Evolutionary conservation across 192 early-diverging fungal species (phyloP), one percentile per base, ranked within the genome.

Genomic region (Backusella australiensis): DNA sequence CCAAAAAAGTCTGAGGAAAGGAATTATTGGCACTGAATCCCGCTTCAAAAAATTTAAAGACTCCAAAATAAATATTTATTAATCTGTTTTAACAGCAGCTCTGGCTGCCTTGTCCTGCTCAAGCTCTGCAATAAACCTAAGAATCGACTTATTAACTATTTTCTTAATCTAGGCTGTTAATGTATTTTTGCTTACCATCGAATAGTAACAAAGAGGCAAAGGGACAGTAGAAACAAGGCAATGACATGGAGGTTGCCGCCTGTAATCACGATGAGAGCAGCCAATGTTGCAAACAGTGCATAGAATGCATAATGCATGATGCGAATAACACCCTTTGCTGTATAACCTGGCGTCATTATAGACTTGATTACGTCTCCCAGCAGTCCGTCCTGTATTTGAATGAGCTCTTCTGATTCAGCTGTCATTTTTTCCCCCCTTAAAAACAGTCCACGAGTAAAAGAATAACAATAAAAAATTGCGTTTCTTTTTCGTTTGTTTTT

Each of bases 281-380:
- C 21, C 1, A 83, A 56, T 6, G 82, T 80, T 34, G 72, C 72
- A 75, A 83, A 83, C 53, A 83, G 44, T 9, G 78, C 82, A 69
- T 79, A 79, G 56, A 83, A 83, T 2, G 82, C 34, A 75, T 79
- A 76, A 63, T 65, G 74, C 82, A 83, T 79, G 1, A 80, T 38
- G 23, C 34, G 53, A 44, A 83, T 80, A 6, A 83, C 75, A 19
- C 82, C 75, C 0, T 53, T 79, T 15, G 82, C 75, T 23, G 82
- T 83, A 53, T 83, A 80, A 0, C 82, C 82, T 29, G 82, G 82
- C 14, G 77, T 79, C 82, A 83, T 79, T 12, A 83, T 76, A 6
- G 82, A 83, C 8, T n/a, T 70, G 35, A 82, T 67, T 34, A 82
- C 34, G 49, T 82, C 81, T 32, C 35, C 68, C 6, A 72, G 69